Evolutionary conservation across 495 filamentous ascomycete genomes (phyloP).

Genomic region (Talaromyces trachyspermus): DNA sequence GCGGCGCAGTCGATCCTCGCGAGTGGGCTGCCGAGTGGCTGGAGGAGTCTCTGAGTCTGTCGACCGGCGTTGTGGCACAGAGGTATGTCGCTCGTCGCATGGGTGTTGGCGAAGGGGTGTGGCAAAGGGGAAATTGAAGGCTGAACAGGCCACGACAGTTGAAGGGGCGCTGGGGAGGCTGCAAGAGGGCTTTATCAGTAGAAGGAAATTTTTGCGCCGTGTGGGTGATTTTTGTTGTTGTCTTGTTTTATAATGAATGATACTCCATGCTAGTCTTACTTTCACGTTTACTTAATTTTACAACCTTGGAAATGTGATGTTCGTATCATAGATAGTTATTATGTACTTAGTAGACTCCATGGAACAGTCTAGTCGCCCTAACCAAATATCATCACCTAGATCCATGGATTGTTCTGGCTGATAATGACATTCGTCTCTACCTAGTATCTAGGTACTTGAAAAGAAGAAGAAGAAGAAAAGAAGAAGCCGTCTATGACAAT

Average conservation of each 20-base stretch:
- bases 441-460: too few species aligned
- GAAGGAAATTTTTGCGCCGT: neutral
- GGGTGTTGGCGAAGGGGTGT: constrained; percentile 82
- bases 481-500: too few species aligned
- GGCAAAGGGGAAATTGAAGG: constrained; percentile 68
- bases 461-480: too few species aligned
- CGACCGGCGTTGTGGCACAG: constrained; percentile 85
- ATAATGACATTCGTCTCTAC: too few species aligned
- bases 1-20: constrained; percentile 84
- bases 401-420: too few species aligned
- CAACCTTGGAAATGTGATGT: constrained; percentile 1
- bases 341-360: too few species aligned
- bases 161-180: constrained; percentile 75
- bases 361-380: too few species aligned
- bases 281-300: neutral
- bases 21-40: constrained; percentile 99
- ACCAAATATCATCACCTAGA: too few species aligned
- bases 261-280: constrained; percentile 10
- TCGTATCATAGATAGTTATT: too few species aligned
- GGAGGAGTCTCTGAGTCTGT: constrained; percentile 76
- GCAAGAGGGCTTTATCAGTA: constrained; percentile 54
- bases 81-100: constrained; percentile 90
- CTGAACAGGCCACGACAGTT: constrained; percentile 60
- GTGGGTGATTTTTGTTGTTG: neutral
- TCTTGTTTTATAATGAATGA: constrained; percentile 10